phyloP scores from a whole-genome alignment of 177 flowering plant species.

The Vitis hybrid region DNA sequence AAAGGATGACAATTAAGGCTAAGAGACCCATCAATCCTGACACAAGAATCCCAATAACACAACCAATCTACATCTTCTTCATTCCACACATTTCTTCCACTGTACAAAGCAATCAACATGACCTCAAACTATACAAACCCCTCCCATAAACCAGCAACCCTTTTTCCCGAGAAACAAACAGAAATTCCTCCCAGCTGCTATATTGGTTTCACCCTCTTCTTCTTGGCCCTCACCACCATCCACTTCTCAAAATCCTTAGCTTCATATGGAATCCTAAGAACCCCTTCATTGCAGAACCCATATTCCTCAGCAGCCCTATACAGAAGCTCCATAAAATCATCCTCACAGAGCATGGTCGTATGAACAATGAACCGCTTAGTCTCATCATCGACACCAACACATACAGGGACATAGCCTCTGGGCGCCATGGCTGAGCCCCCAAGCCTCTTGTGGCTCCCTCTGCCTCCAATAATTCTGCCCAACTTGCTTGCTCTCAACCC shows the following conservation, averaged over 20 bases:
- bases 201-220: slow-evolving; percentile 16
- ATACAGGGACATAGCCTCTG: slow-evolving; percentile 39
- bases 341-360: slow-evolving; percentile 20
- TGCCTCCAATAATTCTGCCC: slow-evolving; percentile 8
- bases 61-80: no score
- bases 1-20: no score
- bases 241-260: slow-evolving; percentile 43
- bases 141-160: no score
- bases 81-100: no score
- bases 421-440: slow-evolving; percentile 10
- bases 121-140: no score
- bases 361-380: slow-evolving; percentile 43
- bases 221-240: slow-evolving; percentile 16
- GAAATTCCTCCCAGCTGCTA: background rate
- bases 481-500: slow-evolving; percentile 31
- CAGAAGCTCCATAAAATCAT: slow-evolving; percentile 35
- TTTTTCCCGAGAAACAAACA: background rate
- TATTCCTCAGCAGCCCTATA: slow-evolving; percentile 46
- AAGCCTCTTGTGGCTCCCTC: slow-evolving; percentile 13
- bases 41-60: no score
- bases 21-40: no score
- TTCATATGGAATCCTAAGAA: slow-evolving; percentile 40
- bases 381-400: slow-evolving; percentile 33
- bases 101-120: no score
- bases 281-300: slow-evolving; percentile 40